Evolutionary conservation across 352 stramenopile genomes (phyloP), one percentile per base, ranked within the genome.

Genomic region (Globisporangium cystogenes): DNA sequence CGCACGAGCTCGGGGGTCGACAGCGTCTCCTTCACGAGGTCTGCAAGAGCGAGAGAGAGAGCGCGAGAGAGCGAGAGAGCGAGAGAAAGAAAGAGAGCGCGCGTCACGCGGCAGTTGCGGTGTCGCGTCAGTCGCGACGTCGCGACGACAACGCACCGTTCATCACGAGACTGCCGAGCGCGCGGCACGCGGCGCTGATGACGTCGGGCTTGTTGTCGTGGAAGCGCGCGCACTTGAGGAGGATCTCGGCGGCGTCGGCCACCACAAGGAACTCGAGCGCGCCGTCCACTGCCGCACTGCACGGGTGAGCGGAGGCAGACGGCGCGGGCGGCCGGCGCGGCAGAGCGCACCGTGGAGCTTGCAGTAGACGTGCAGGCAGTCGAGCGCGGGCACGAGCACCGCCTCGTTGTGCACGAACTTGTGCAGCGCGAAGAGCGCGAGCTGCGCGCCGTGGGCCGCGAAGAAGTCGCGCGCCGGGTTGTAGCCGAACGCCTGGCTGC

Each of bases 141-240:
- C 4, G 7, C 7, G 39, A 43, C 8, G 55, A n/a, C 7, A 37
- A 51, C n/a, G 6, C 50, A 88, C 80, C 80, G 39, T 91, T 87
- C 65, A 89, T 74, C 16, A 89, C 74, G 48, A 91, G 72, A 55
- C 74, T 84, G 4, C 78, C 76, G 10, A 88, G 64, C 12, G 78
- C 72, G 29, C 82, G 67, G 51, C 74, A 88, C n/a, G 78, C 67
- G 8, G 68, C 60, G 36, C 65, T 60, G 36, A 91, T 88, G 31
- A 91, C 65, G 41, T 78, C 68, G 60, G 74, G 77, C 51, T 87
- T 88, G 67, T 88, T 88, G 59, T 87, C 75, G 51, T 89, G 77
- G 59, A 87, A 87, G 39, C 77, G 77, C 18, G 72, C 67, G 52
- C 81, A 91, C 51, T 86, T 85, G 62, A 87, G 76, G 29, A 89